Evolutionary conservation across 441 rosid species (phyloP).

Genomic region (Gossypium trilobum): DNA sequence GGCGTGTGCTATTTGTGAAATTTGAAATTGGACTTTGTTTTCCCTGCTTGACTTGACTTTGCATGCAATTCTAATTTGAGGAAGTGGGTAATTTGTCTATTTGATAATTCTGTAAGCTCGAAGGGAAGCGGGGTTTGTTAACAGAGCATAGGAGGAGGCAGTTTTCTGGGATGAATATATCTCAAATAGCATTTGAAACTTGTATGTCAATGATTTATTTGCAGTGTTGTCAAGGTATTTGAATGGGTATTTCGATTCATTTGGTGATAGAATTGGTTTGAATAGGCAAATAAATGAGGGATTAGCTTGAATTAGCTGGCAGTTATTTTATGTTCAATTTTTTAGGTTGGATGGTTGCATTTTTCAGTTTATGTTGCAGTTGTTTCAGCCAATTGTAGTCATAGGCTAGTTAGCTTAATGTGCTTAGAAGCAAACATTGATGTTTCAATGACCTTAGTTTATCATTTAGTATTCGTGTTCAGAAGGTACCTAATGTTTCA

Average conservation of each 20-base stretch:
- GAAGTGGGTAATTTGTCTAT: not conserved
- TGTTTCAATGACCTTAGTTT: not conserved
- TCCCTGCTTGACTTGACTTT: slow-evolving; percentile 4
- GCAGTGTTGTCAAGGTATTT: not conserved
- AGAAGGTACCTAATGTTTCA: slow-evolving; percentile 7
- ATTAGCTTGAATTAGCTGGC: slow-evolving; percentile 5
- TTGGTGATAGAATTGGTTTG: not conserved
- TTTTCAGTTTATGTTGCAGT: not conserved
- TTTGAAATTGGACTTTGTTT: slow-evolving; percentile 5
- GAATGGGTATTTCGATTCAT: not conserved
- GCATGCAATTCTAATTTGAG: not conserved
- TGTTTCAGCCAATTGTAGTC: not conserved
- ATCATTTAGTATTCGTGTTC: not conserved
- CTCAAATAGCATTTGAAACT: not conserved
- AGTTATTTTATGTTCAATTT: not conserved
- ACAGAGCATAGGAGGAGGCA: not conserved
- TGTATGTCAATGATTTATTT: not conserved
- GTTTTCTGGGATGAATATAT: not conserved
- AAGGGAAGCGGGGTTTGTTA: not conserved
- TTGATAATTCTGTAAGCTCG: not conserved
- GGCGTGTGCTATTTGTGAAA: not conserved
- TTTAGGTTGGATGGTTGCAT: not conserved
- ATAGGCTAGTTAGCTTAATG: not conserved
- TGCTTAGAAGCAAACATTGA: not conserved
- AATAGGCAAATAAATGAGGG: not conserved